phyloP scores from a whole-genome alignment of 78 protist species.

The Blattamonas nauphoetae region DNA sequence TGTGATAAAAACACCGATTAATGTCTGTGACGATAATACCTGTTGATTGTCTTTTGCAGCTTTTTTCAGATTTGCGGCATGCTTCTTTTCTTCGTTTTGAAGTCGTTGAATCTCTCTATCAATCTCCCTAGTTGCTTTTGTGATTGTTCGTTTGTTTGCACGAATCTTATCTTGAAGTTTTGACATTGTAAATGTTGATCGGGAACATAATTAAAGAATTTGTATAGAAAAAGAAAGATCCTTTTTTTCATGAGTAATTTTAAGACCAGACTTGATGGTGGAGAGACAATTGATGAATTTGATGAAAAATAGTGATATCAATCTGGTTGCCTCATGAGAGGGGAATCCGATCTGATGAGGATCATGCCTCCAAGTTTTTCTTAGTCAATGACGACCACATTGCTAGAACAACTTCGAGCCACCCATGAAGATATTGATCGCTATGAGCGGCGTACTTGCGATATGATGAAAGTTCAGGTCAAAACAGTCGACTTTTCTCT shows the following conservation, averaged over 20 bases:
- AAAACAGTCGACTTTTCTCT: not conserved
- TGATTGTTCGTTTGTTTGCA: not conserved
- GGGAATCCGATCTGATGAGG: too few relatives aligned
- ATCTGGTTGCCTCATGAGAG: too few relatives aligned
- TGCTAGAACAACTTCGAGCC: not conserved
- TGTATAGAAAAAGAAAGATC: too few relatives aligned
- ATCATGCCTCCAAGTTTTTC: too few relatives aligned
- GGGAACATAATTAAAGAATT: too few relatives aligned
- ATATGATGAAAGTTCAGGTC: not conserved
- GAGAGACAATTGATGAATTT: too few relatives aligned
- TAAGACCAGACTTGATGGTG: too few relatives aligned
- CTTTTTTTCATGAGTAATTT: too few relatives aligned
- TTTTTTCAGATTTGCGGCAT: not conserved
- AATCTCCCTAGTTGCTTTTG: not conserved
- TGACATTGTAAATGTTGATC: too few relatives aligned
- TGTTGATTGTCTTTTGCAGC: not conserved
- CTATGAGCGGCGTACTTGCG: not conserved
- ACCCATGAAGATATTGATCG: constrained; percentile 5
- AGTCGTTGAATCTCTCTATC: not conserved
- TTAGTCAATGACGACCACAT: not conserved
- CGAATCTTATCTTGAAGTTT: not conserved
- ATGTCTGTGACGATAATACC: not conserved
- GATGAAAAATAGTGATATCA: too few relatives aligned
- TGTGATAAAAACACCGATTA: not conserved
- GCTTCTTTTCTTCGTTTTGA: not conserved